Base-by-base conservation (phyloP, 129 eudicot genomes). In the Helichrysum umbraculigerum region DNA sequence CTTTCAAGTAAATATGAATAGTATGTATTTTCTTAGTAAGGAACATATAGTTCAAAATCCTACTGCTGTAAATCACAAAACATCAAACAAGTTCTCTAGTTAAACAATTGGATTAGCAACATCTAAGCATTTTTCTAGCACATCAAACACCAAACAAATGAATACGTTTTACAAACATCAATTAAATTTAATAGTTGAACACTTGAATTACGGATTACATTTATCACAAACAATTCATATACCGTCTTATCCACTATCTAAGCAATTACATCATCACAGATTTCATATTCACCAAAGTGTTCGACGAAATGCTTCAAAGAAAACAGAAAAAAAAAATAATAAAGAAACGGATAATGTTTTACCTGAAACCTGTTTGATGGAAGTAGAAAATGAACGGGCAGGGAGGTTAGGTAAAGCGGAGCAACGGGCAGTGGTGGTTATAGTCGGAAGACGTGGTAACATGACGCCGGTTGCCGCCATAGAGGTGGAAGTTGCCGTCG, bases 381-480 rank as follows among this genome's bases (percentile, higher is more conserved):
- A 84, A 64, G 77, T 28, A 32, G 87, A 62, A 66, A 73, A 81
- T 19, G 83, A 76, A 66, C 87, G 91, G 29, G 93, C 70, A 32
- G 89, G 92, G 4, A 88, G 85, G 61, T 34, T 78, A 34, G 92
- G 89, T 76, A 87, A 60, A 47, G 85, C 85, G 62, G 89, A 78
- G 84, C 77, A 83, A 15, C 82, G 85, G 63, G 72, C 33, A 34
- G 42, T 63, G 71, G 72, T 33, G 35, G 64, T 60, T n/a, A 79
- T 33, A 30, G 81, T 51, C 0, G 90, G 86, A 74, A 86, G 74
- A 57, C 90, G 90, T 57, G 84, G 88, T 61, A 77, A 34, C 66
- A 86, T 32, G 63, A 76, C 84, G 82, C 91, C 85, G 66, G 89
- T 78, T 41, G 90, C 93, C 80, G 92, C 88, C 92, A 79, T 83